Percentiles rank a stretch among this genome's conserved stretches.
These are phyloP conservation scores for Fusarium austroafricanum DNA, from an alignment of 2,329 filamentous ascomycete species.

Conservation along the genomic window DNA sequence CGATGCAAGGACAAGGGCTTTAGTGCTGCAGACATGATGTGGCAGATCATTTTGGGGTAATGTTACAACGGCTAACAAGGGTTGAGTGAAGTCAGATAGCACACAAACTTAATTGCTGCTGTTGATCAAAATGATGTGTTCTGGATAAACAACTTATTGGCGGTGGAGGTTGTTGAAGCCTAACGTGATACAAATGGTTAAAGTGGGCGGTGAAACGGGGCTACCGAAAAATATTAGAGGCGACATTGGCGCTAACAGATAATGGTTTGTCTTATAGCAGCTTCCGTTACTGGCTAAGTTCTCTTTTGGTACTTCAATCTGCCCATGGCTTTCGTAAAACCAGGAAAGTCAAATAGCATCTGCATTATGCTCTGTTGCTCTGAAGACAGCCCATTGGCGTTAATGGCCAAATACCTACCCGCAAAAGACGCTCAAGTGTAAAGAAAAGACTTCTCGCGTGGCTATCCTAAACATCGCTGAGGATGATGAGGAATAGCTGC, in stretches of 20 bases:
- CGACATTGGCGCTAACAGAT: not conserved
- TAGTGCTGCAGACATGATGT: not conserved
- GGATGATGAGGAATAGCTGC: no score
- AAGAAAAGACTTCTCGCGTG: no score
- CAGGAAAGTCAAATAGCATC: no score
- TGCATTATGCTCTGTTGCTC: no score
- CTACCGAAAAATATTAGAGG: not conserved
- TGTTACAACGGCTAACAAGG: rapidly evolving
- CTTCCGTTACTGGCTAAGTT: not conserved
- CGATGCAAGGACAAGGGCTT: conserved; percentile 3
- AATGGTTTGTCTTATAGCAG: no score
- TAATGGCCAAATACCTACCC: no score
- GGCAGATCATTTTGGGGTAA: not conserved
- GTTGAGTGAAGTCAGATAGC: rapidly evolving
- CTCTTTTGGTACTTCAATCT: not conserved
- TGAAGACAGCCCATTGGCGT: no score
- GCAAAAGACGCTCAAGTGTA: no score
- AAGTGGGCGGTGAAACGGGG: not conserved
- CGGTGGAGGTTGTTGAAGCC: not conserved
- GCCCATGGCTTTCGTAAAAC: not conserved
- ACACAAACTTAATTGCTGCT: rapidly evolving
- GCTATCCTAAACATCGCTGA: no score
- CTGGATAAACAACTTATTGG: not conserved
- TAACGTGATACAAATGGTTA: not conserved
- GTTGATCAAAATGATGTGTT: not conserved